A percentile compares a stretch with the other conserved stretches of the same genome.
phyloP scores from a whole-genome alignment of 2,329 filamentous ascomycete genomes.

The Aspergillus puulaauensis region DNA sequence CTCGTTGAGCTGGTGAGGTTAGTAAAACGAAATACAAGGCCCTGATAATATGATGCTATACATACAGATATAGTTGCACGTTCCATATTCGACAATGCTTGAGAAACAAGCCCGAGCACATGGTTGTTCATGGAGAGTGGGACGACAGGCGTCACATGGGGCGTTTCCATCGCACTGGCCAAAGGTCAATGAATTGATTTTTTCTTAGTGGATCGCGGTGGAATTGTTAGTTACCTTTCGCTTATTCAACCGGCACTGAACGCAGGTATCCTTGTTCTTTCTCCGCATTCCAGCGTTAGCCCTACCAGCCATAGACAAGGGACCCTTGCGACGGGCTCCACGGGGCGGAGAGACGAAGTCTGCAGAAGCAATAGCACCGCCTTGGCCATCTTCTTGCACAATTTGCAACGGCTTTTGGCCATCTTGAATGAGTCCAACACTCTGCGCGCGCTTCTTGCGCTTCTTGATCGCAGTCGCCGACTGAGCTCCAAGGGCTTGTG shows the following conservation, averaged over 20 bases:
- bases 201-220: not conserved
- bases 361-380: conserved; percentile 42
- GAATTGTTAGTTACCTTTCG: conserved; percentile 36
- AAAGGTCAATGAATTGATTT: conserved; percentile 12
- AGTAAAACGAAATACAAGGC: conserved; percentile 18
- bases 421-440: conserved; percentile 28
- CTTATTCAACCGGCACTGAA: conserved; percentile 46
- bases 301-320: conserved; percentile 38
- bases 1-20: conserved; percentile 39
- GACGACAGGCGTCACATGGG: conserved; percentile 44
- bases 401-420: conserved; percentile 39
- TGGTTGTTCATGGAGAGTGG: conserved; percentile 43
- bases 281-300: conserved; percentile 43
- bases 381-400: conserved; percentile 45
- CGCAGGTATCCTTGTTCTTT: conserved; percentile 46
- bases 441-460: conserved; percentile 34
- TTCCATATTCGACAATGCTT: conserved; percentile 45
- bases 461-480: conserved; percentile 33
- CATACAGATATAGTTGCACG: conserved; percentile 49
- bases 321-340: conserved; percentile 45
- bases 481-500: conserved; percentile 33
- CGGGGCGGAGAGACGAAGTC: conserved; percentile 43
- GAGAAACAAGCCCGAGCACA: conserved; percentile 46
- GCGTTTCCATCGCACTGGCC: conserved; percentile 42
- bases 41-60: not conserved